Evolutionary conservation across 176 grass and related monocot species (phyloP).

Genomic region (Canna indica): DNA sequence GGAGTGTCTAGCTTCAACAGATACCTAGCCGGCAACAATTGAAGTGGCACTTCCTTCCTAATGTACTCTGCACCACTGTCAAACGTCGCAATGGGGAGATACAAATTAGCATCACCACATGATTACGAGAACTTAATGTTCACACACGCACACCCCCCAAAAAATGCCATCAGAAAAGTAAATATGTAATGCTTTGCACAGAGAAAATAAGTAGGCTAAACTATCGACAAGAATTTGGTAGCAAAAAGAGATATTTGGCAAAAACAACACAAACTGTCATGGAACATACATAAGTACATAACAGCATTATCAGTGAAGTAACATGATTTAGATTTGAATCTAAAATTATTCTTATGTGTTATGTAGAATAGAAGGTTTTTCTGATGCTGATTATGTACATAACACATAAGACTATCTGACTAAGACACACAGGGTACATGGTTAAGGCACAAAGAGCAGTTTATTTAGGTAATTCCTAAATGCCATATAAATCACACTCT

Average conservation of each 20-base stretch:
- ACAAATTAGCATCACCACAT: background rate
- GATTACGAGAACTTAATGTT: background rate
- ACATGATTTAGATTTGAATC: too few species aligned
- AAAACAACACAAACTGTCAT: background rate
- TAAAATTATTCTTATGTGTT: too few species aligned
- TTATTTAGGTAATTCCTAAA: too few species aligned
- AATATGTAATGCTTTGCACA: background rate
- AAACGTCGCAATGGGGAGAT: conserved; percentile 1
- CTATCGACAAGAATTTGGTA: background rate
- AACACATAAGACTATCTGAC: too few species aligned
- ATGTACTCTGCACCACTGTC: conserved; percentile 83
- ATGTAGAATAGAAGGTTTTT: too few species aligned
- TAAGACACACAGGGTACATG: too few species aligned
- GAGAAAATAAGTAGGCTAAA: background rate
- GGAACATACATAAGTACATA: too few species aligned
- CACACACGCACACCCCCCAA: too few species aligned
- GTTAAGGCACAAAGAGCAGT: too few species aligned
- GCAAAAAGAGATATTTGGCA: background rate
- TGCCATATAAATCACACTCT: too few species aligned
- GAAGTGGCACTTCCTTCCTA: conserved; percentile 69
- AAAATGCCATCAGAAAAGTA: background rate
- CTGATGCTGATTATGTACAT: too few species aligned
- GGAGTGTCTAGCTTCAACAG: conserved; percentile 65
- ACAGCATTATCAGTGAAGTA: too few species aligned
- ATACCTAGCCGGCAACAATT: conserved; percentile 56